Base-by-base conservation (phyloP, 1,139 yeast species). In the Schizosaccharomyces versatilis region DNA sequence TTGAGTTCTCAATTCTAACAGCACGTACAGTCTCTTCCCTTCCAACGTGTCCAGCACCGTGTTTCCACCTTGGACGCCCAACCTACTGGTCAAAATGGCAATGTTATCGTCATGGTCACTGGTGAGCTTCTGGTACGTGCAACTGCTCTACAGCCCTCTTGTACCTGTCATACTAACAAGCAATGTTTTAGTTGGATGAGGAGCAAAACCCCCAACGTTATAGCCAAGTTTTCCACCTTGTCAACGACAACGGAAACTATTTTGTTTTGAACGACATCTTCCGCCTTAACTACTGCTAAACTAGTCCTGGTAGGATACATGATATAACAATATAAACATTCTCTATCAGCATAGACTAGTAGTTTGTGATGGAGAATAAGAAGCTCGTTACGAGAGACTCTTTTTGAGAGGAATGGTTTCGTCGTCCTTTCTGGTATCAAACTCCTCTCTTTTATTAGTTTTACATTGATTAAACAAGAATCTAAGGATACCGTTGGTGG, bases 21-120 rank as follows among this genome's bases (percentile, higher is more conserved):
- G 10, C n/a, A 12, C 14, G 10, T 39, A 24, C 42, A 59, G 54
- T 76, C 85, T 39, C 76, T 90, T 64, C 96, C 96, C 55, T 90
- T 90, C 75, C 81, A 77, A 68, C 85, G 85, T 71, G 96, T 93
- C 59, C 81, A 78, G 54, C 99, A 90, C 74, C 77, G 93, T 71
- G 81, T 90, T 66, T 80, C 94, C 57, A 88, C 98, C 53, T 76
- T 90, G 65, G 98, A 90, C 66, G 98, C 97, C 54, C 99, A 90
- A 73, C 98, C 98, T 53, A 95, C 93, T 47, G 82, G 95, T 59
- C 84, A 94, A 58, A 77, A 73, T 63, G 62, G 62, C 41, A 96
- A 96, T 59, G 94, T 90, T 58, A 75, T 90, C 65, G 97, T 88
- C 57, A 82, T 90, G 94, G 97, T 90, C 63, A 90, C 99, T 56